Conservation (phyloP, 2,329 filamentous ascomycete species). For the Calonectria leucothoes region DNA sequence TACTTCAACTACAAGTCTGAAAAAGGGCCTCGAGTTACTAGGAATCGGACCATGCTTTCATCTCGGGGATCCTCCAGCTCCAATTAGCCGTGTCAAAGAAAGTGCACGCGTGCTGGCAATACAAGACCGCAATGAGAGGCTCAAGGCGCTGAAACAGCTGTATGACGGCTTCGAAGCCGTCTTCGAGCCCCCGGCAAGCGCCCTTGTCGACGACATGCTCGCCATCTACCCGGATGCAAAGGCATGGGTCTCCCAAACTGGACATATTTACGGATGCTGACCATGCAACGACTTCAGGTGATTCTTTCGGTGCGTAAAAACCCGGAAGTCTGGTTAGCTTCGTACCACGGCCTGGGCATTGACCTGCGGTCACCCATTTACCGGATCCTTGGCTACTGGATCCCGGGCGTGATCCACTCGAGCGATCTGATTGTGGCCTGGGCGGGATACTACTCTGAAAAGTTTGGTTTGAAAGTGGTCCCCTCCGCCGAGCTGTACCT, state of each 20-base stretch:
- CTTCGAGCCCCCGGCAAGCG: constrained; percentile 33
- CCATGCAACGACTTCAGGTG: neutral
- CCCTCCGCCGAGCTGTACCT: constrained; percentile 28
- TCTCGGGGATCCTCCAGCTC: constrained; percentile 31
- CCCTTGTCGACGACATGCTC: constrained; percentile 32
- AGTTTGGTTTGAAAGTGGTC: constrained; percentile 20
- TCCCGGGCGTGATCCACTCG: constrained; percentile 32
- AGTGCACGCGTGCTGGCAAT: constrained; percentile 30
- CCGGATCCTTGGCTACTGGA: constrained; percentile 30
- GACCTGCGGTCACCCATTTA: constrained; percentile 31
- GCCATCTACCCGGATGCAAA: constrained; percentile 29
- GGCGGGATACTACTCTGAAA: constrained; percentile 28
- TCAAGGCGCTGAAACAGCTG: constrained; percentile 28
- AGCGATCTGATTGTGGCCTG: constrained; percentile 32
- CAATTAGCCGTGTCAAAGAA: constrained; percentile 29
- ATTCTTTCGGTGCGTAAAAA: constrained; percentile 33
- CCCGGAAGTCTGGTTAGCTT: constrained; percentile 33
- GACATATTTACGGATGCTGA: neutral
- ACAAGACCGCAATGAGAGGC: constrained; percentile 26
- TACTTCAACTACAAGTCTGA: constrained; percentile 33
- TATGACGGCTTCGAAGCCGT: constrained; percentile 33
- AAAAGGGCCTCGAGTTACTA: constrained; percentile 32
- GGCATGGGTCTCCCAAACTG: neutral
- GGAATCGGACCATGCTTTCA: constrained; percentile 31
- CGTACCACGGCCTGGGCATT: constrained; percentile 32